phyloP scores from a whole-genome alignment of 352 stramenopile genomes.

The Pythium scleroteichum region DNA sequence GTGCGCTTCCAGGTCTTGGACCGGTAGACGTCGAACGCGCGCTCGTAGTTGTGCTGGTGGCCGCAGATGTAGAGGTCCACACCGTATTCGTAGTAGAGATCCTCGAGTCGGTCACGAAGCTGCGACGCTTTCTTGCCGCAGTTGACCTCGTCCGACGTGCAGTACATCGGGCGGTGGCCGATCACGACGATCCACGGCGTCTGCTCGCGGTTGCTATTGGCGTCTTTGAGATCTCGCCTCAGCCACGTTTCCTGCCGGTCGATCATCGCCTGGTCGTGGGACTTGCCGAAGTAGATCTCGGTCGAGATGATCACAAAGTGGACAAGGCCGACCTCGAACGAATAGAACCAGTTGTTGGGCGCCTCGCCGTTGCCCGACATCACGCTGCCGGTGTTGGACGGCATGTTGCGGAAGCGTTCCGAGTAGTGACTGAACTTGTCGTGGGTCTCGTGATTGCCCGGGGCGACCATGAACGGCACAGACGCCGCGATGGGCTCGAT shows the following conservation, averaged over 20 bases:
- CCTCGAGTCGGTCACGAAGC: constrained; percentile 68
- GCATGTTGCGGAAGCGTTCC: constrained; percentile 84
- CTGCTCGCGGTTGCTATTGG: constrained; percentile 62
- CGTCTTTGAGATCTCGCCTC: constrained; percentile 50
- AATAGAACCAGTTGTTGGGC: constrained; percentile 91
- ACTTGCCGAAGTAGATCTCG: constrained; percentile 89
- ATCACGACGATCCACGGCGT: constrained; percentile 86
- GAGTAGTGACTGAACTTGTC: constrained; percentile 86
- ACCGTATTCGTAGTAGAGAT: constrained; percentile 75
- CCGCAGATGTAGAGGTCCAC: constrained; percentile 89
- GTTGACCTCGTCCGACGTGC: constrained; percentile 77
- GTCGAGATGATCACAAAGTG: constrained; percentile 88
- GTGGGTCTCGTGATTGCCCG: constrained; percentile 91
- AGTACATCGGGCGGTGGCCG: constrained; percentile 88
- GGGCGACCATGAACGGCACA: constrained; percentile 89
- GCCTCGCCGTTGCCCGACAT: constrained; percentile 50
- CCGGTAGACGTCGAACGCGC: constrained; percentile 82
- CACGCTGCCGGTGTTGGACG: constrained; percentile 66
- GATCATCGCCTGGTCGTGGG: constrained; percentile 45
- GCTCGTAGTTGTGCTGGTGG: constrained; percentile 92
- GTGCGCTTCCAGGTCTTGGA: constrained; percentile 60
- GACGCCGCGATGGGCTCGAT: constrained; percentile 82
- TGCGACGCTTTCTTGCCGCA: constrained; percentile 63
- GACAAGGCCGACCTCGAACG: constrained; percentile 82
- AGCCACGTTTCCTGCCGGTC: constrained; percentile 71